These are phyloP conservation scores for Candida quercuum DNA, from an alignment of 805 yeast species.

Conservation along the genomic window DNA sequence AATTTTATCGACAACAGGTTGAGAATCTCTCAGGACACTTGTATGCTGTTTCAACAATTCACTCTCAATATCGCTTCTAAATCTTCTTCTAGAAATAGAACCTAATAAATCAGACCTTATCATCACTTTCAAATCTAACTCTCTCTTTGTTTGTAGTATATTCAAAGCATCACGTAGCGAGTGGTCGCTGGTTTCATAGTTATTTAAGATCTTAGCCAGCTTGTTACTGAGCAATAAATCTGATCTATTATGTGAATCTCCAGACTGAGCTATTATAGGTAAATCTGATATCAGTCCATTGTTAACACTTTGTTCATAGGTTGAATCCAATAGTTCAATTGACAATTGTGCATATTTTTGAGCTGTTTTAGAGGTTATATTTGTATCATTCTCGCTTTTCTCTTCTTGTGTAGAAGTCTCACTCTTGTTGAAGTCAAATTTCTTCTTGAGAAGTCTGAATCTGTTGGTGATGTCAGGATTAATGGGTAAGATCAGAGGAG, in stretches of 20 bases:
- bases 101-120: constrained; percentile 42
- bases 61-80: constrained; percentile 55
- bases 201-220: constrained; percentile 29
- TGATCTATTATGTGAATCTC: constrained; percentile 7
- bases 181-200: constrained; percentile 26
- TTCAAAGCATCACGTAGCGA: constrained; percentile 29
- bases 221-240: constrained; percentile 32
- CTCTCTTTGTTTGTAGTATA: constrained; percentile 29
- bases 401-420: constrained; percentile 5
- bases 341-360: constrained; percentile 46
- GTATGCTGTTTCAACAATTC: constrained; percentile 55
- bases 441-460: constrained; percentile 29
- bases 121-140: constrained; percentile 14
- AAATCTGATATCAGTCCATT: constrained; percentile 9
- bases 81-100: constrained; percentile 51
- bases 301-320: constrained; percentile 4
- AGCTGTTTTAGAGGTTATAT: constrained; percentile 24
- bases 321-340: constrained; percentile 30
- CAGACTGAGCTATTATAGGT: constrained; percentile 1
- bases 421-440: constrained; percentile 1
- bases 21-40: constrained; percentile 39
- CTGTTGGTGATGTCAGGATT: constrained; percentile 29
- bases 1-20: constrained; percentile 38
- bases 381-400: constrained; percentile 8
- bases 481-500: constrained; percentile 34